These are phyloP conservation scores for Euryodendron excelsum DNA, from an alignment of 148 eudicot genomes.

Conservation along the genomic window DNA sequence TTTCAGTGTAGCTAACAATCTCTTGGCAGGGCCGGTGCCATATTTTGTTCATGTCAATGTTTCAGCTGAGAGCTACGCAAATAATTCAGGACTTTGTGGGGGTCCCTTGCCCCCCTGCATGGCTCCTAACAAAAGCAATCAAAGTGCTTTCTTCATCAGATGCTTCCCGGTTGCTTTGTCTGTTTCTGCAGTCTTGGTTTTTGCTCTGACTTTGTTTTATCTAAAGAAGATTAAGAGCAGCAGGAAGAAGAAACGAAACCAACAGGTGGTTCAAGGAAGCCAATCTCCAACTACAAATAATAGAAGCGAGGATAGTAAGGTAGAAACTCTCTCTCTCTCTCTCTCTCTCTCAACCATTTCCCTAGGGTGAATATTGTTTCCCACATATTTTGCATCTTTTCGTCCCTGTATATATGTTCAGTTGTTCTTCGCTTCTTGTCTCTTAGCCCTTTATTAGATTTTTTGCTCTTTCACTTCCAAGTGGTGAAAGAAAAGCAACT, in stretches of 20 bases:
- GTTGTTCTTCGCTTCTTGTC: too few relatives aligned
- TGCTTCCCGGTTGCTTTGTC: not conserved
- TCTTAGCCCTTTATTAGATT: too few relatives aligned
- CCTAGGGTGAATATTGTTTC: too few relatives aligned
- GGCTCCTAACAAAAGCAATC: not conserved
- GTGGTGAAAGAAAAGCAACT: not conserved
- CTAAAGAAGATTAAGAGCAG: too few relatives aligned
- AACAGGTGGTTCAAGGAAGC: too few relatives aligned
- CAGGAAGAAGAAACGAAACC: too few relatives aligned
- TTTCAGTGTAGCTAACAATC: slow-evolving; percentile 28
- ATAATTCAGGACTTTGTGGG: not conserved
- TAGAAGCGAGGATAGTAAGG: too few relatives aligned
- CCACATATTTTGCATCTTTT: too few relatives aligned
- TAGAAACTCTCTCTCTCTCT: too few relatives aligned
- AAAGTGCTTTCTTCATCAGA: not conserved
- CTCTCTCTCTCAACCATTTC: too few relatives aligned
- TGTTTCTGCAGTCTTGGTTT: not conserved
- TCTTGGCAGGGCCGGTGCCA: slow-evolving; percentile 28
- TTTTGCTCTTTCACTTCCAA: not conserved
- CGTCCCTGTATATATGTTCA: too few relatives aligned
- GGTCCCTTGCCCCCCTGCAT: not conserved
- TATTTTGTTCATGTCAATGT: not conserved
- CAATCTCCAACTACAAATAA: too few relatives aligned
- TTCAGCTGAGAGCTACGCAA: not conserved
- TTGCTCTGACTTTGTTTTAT: not conserved